These are phyloP conservation scores for Apiosordaria backusii DNA, from an alignment of 495 filamentous ascomycete genomes.

Conservation along the genomic window DNA sequence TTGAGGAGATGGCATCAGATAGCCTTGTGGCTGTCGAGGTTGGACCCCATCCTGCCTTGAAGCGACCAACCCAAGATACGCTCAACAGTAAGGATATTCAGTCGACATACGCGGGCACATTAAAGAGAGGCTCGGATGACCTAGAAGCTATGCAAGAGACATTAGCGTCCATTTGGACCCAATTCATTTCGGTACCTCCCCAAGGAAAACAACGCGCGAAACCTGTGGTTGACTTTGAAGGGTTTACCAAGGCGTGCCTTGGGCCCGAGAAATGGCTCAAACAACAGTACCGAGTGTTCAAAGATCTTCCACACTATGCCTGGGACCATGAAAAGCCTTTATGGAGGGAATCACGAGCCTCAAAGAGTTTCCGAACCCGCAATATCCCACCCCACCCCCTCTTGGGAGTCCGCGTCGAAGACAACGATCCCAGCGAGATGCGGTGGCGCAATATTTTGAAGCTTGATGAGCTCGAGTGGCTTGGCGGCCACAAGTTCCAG, in stretches of 20 bases:
- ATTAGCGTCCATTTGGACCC: background rate
- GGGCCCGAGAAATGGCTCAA: background rate
- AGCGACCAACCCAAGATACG: slow-evolving; percentile 44
- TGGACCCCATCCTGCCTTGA: slow-evolving; percentile 56
- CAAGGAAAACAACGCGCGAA: slow-evolving; percentile 16
- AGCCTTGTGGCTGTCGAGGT: slow-evolving; percentile 48
- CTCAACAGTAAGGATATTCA: slow-evolving; percentile 11
- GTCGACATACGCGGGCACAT: slow-evolving; percentile 24
- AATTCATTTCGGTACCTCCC: background rate
- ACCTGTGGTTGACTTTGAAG: slow-evolving; percentile 32
- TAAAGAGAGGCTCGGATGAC: slow-evolving; percentile 23
- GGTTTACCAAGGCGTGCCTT: background rate
- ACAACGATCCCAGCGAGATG: slow-evolving; percentile 31
- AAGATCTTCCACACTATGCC: slow-evolving; percentile 32
- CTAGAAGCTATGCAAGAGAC: background rate
- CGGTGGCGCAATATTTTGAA: slow-evolving; percentile 38
- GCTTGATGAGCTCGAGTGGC: slow-evolving; percentile 45
- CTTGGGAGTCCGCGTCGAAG: slow-evolving; percentile 43
- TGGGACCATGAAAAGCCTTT: slow-evolving; percentile 39
- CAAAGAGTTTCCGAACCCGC: slow-evolving; percentile 42
- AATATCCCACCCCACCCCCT: slow-evolving; percentile 38
- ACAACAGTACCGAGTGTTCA: background rate
- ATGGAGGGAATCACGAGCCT: slow-evolving; percentile 40
- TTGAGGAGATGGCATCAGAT: slow-evolving; percentile 11
- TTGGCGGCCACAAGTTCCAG: slow-evolving; percentile 43